These are phyloP conservation scores for Talaromyces sp. DNA, from an alignment of 2,329 filamentous ascomycete species.

Conservation along the genomic window DNA sequence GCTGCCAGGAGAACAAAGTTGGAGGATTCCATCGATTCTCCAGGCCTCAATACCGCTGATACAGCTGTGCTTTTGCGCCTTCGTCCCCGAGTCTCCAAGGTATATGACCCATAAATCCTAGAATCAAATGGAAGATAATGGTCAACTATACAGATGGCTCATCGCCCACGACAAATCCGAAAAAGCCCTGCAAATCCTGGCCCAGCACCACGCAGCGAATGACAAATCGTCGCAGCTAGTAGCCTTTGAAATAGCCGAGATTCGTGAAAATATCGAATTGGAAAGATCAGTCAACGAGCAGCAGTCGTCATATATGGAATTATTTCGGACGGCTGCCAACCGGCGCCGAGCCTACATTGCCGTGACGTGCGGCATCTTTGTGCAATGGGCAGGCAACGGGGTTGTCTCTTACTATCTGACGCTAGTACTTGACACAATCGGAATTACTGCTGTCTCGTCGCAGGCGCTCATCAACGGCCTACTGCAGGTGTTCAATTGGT, in stretches of 20 bases:
- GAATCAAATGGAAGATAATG: not conserved
- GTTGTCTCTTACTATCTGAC: constrained; percentile 64
- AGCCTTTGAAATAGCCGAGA: constrained; percentile 28
- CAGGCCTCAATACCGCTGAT: constrained; percentile 10
- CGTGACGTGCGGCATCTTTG: not conserved
- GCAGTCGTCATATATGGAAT: not conserved
- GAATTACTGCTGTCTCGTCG: constrained; percentile 40
- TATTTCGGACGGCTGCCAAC: not conserved
- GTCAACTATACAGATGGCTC: constrained; percentile 50
- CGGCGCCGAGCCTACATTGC: not conserved
- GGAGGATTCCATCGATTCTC: constrained; percentile 15
- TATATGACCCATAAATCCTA: not conserved
- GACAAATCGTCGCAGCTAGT: constrained; percentile 28
- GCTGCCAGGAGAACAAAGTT: constrained; percentile 14
- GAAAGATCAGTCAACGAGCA: not conserved
- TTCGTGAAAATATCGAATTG: constrained; percentile 13
- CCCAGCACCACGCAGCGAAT: constrained; percentile 54
- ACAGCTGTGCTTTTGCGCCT: constrained; percentile 10
- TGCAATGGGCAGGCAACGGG: constrained; percentile 61
- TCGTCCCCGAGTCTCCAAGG: constrained; percentile 38
- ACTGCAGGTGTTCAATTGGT: constrained; percentile 35
- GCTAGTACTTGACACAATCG: constrained; percentile 55
- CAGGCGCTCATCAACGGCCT: constrained; percentile 3
- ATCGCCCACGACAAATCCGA: constrained; percentile 54
- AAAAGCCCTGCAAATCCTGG: constrained; percentile 51